A percentile compares a stretch with the other conserved stretches of the same genome.
Evolutionary conservation across 192 early-diverging fungal species (phyloP).

Genomic region (Coemansia sp.): DNA sequence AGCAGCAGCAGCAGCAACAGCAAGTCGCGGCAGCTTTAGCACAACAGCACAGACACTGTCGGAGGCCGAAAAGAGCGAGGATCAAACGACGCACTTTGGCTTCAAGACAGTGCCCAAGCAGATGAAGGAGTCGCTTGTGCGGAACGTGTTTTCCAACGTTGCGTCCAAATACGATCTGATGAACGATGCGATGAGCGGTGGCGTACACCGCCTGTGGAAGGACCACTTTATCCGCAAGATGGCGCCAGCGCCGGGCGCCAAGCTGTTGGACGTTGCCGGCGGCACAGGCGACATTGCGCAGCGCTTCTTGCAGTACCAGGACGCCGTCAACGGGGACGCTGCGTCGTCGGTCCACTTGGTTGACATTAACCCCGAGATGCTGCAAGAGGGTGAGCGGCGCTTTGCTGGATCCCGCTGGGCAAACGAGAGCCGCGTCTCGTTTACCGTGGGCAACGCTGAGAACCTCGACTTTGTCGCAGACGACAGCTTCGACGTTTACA

Average conservation of each 20-base stretch:
- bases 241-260: conserved; percentile 76
- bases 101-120: conserved; percentile 83
- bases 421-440: conserved; percentile 63
- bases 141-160: conserved; percentile 89
- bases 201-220: conserved; percentile 96
- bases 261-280: conserved; percentile 93
- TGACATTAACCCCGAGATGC: conserved; percentile 97
- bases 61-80: not conserved
- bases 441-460: conserved; percentile 90
- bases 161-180: conserved; percentile 96
- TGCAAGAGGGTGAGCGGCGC: conserved; percentile 80
- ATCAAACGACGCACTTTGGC: conserved; percentile 84
- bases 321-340: conserved; percentile 62
- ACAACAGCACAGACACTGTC: not conserved
- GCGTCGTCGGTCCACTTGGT: conserved; percentile 73
- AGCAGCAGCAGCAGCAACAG: not conserved
- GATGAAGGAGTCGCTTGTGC: conserved; percentile 87
- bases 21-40: not conserved
- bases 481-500: conserved; percentile 86
- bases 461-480: conserved; percentile 70
- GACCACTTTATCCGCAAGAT: conserved; percentile 85
- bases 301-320: conserved; percentile 86
- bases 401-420: conserved; percentile 54
- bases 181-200: conserved; percentile 96
- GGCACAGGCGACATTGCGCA: conserved; percentile 98